phyloP scores from a whole-genome alignment of 2,329 filamentous ascomycete species.

The Fusarium agapanthi region DNA sequence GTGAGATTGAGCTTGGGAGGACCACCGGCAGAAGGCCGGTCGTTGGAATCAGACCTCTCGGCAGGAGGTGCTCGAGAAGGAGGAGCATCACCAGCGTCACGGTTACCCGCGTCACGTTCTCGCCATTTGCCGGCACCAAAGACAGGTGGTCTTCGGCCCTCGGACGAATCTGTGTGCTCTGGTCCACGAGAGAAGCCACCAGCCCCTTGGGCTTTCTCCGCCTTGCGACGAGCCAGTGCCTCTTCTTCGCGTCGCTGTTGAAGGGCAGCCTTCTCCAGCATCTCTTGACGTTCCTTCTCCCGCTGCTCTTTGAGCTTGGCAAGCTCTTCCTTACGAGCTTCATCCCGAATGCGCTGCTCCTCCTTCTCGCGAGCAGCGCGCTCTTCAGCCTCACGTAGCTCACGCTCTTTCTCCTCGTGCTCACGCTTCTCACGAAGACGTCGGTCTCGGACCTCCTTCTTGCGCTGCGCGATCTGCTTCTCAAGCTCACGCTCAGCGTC shows the following conservation, averaged over 20 bases:
- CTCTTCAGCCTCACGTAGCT: constrained; percentile 85
- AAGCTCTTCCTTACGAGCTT: constrained; percentile 78
- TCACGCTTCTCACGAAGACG: constrained; percentile 85
- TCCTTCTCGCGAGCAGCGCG: constrained; percentile 82
- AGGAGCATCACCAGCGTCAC: constrained; percentile 42
- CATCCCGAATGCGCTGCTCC: constrained; percentile 81
- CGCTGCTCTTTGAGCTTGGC: constrained; percentile 72
- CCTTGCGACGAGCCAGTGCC: constrained; percentile 78
- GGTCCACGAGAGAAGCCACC: constrained; percentile 42
- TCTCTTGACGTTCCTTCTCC: constrained; percentile 74
- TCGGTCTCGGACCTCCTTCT: constrained; percentile 87
- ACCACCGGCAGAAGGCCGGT: constrained; percentile 53
- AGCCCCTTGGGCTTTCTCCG: constrained; percentile 65
- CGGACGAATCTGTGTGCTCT: constrained; percentile 42
- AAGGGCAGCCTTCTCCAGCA: constrained; percentile 68
- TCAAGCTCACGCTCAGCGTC: constrained; percentile 93
- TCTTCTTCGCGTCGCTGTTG: constrained; percentile 90
- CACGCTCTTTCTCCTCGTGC: constrained; percentile 83
- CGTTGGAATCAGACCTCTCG: constrained; percentile 59
- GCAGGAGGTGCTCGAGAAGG: constrained; percentile 44
- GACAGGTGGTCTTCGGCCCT: constrained; percentile 46
- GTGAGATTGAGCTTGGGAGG: constrained; percentile 70
- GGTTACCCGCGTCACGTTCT: constrained; percentile 49
- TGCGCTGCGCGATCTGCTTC: constrained; percentile 85
- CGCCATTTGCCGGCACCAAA: constrained; percentile 55